Base-by-base conservation (phyloP, 2,329 filamentous ascomycete genomes). In the Parastagonospora avenae region DNA sequence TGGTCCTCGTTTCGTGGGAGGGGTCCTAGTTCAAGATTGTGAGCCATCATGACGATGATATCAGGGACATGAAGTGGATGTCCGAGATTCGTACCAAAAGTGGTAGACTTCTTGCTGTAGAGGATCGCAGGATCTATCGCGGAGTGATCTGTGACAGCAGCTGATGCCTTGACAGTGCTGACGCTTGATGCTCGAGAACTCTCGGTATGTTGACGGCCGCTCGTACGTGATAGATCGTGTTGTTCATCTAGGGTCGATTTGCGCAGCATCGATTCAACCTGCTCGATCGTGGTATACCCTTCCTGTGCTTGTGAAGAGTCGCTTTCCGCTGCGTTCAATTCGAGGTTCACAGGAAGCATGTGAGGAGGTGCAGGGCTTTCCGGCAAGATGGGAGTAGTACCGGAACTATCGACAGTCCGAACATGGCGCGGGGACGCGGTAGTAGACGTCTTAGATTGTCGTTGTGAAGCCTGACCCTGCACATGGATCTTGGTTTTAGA, bases 381-480 rank as follows among this genome's bases (percentile, higher is more conserved):
- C 4, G 45, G 33, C 4, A 60, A 16, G 12, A 64, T 59, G 2
- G 63, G 63, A 2, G 64, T 66, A 9, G 45, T 44, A 10, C 58
- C 63, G 24, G 45, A 46, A 38, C 58, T 62, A 33, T 68, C 43
- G 10, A 67, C 30, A 4, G 63, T 67, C n/a, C 57, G 62, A 9
- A 64, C 60, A 29, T 63, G 62, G 8, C 60, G 62, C 29, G 40
- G 2, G 19, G 52, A 16, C 4, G 31, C 43, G 4, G 43, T 29
- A 8, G 36, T 24, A 1, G 43, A 44, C 4, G 49, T 52, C 4
- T 51, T 33, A 5, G 47, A 46, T 7, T 42, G 30, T 9, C 11
- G 12, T 15, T 4, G 6, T 5, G 29, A n/a, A 15, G 4, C 8
- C 4, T n/a, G 14, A 16, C 15, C 15, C 14, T 32, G 30, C 7